Conservation (phyloP, 352 stramenopile genomes). For the Phytophthora hibernalis region DNA sequence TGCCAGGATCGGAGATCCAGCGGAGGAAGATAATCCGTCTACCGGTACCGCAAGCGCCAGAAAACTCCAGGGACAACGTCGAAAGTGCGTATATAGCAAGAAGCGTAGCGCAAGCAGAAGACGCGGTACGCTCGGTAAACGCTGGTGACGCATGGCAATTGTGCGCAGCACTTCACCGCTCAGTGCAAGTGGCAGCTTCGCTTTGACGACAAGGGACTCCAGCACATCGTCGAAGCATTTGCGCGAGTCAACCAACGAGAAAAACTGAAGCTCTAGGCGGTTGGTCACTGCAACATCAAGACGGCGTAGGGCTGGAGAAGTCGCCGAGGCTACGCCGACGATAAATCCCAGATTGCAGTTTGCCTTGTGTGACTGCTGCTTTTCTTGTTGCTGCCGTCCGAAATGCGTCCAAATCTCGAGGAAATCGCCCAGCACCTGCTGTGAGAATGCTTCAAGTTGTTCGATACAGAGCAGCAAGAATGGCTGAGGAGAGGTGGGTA, state of each 20-base stretch:
- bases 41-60: constrained; percentile 44
- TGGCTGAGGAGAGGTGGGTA: constrained; percentile 24
- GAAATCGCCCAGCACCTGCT: constrained; percentile 71
- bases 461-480: constrained; percentile 82
- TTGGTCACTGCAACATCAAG: constrained; percentile 63
- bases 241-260: constrained; percentile 76
- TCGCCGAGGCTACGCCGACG: constrained; percentile 70
- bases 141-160: constrained; percentile 56
- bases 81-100: constrained; percentile 72
- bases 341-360: constrained; percentile 60
- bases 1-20: constrained; percentile 28
- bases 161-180: constrained; percentile 55
- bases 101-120: constrained; percentile 74
- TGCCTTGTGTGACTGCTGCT: neutral
- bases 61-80: constrained; percentile 61
- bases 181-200: constrained; percentile 63
- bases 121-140: constrained; percentile 67
- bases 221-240: constrained; percentile 82
- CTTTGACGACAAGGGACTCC: constrained; percentile 72
- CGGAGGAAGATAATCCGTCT: constrained; percentile 15
- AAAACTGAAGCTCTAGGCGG: constrained; percentile 78
- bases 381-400: constrained; percentile 28
- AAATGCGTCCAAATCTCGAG: constrained; percentile 78
- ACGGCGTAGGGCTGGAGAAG: constrained; percentile 71
- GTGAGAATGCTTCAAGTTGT: constrained; percentile 69